Evolutionary conservation across 2,329 filamentous ascomycete genomes (phyloP).

Genomic region (Aureobasidium leucospermi): DNA sequence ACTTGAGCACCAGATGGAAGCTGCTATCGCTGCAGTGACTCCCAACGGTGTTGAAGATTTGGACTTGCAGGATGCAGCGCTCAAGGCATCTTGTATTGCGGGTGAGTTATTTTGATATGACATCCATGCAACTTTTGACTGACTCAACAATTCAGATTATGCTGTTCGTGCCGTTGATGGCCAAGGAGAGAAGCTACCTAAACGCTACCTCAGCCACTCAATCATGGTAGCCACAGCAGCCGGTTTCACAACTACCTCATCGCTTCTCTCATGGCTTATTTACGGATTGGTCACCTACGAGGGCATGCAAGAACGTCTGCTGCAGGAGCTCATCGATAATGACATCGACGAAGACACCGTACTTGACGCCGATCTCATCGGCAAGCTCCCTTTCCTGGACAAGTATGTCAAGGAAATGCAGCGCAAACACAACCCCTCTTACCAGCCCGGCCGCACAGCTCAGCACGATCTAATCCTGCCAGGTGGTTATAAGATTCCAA

Average conservation of each 20-base stretch:
- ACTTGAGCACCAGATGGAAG: slow-evolving; percentile 33
- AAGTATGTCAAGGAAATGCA: slow-evolving; percentile 56
- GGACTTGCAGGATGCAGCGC: slow-evolving; percentile 31
- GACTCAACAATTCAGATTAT: slow-evolving; percentile 36
- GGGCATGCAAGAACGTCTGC: slow-evolving; percentile 48
- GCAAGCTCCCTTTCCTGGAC: slow-evolving; percentile 47
- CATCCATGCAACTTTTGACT: not conserved
- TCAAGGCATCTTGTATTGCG: slow-evolving; percentile 27
- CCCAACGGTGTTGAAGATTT: slow-evolving; percentile 28
- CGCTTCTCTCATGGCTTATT: slow-evolving; percentile 52
- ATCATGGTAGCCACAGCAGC: slow-evolving; percentile 49
- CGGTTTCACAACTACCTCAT: slow-evolving; percentile 55
- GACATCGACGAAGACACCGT: slow-evolving; percentile 28
- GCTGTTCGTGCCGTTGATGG: slow-evolving; percentile 46
- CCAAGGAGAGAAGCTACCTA: slow-evolving; percentile 48
- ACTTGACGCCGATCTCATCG: slow-evolving; percentile 30
- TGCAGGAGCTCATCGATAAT: slow-evolving; percentile 48
- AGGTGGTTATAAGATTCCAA: slow-evolving; percentile 50
- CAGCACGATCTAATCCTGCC: slow-evolving; percentile 51
- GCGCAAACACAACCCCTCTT: slow-evolving; percentile 53
- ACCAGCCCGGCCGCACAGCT: slow-evolving; percentile 53
- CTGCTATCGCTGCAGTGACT: slow-evolving; percentile 32
- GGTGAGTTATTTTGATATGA: not conserved
- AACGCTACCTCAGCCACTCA: slow-evolving; percentile 32
- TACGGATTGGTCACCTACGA: slow-evolving; percentile 48